Conservation (phyloP, 139 green algal genomes). For the Haematococcus sp. region DNA sequence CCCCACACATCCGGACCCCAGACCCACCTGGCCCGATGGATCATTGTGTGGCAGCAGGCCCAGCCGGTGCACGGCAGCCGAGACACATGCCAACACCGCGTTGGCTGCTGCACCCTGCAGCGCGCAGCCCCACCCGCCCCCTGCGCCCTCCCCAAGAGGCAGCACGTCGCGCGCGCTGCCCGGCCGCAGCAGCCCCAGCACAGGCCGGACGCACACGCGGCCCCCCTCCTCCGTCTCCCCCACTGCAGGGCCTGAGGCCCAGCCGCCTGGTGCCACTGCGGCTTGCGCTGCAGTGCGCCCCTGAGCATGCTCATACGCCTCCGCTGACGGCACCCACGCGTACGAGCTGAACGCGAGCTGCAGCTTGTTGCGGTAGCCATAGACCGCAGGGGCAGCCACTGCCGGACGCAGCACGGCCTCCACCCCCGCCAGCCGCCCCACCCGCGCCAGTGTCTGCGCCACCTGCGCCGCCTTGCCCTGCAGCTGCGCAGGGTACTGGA, state of each 20-base stretch:
- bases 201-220: neutral
- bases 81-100: constrained; percentile 12
- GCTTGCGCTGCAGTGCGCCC: too few species aligned
- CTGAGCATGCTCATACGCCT: too few species aligned
- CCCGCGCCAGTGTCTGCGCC: neutral
- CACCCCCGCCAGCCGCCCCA: neutral
- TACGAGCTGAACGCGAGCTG: constrained; percentile 1
- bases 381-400: neutral
- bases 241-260: too few species aligned
- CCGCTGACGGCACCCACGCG: too few species aligned
- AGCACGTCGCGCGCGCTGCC: constrained; percentile 33
- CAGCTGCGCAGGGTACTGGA: constrained; percentile 76
- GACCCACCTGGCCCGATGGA: constrained; percentile 6
- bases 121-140: neutral
- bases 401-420: neutral
- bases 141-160: constrained; percentile 31
- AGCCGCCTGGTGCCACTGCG: too few species aligned
- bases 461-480: neutral
- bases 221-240: too few species aligned
- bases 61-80: neutral
- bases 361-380: constrained; percentile 10
- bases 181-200: constrained; percentile 37
- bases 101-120: constrained; percentile 32
- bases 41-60: constrained; percentile 37
- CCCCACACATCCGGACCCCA: too few species aligned